phyloP scores from a whole-genome alignment of 306 rosid genomes.

The Cotoneaster glaucophyllus region DNA sequence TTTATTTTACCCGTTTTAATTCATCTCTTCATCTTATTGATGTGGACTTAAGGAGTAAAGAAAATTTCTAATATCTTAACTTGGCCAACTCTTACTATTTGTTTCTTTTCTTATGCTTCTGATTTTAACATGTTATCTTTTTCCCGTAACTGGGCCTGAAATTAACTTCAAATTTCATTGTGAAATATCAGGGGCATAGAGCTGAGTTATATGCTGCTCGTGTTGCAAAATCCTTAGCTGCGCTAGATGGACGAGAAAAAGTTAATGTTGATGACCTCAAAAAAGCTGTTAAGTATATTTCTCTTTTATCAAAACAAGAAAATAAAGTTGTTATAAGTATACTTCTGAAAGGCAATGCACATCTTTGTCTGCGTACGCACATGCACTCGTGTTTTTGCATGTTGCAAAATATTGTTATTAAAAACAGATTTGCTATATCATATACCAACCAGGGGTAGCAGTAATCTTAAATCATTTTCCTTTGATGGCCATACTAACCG shows the following conservation, averaged over 20 bases:
- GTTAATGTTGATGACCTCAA: constrained; percentile 86
- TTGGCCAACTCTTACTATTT: not conserved
- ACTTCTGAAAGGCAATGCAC: constrained; percentile 21
- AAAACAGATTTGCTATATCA: not conserved
- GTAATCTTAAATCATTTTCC: not conserved
- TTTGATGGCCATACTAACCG: not conserved
- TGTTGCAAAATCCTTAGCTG: constrained; percentile 91
- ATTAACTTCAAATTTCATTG: constrained; percentile 10
- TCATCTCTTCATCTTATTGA: not conserved
- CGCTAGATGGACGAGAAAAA: constrained; percentile 93
- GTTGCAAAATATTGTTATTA: not conserved
- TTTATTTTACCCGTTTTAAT: not conserved
- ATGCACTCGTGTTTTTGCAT: not conserved
- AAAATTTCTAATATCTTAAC: not conserved
- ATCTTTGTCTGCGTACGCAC: not conserved
- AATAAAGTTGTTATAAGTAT: constrained; percentile 39
- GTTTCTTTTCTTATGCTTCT: not conserved
- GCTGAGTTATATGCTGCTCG: constrained; percentile 96
- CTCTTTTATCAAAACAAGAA: not conserved
- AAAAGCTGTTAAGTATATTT: constrained; percentile 76
- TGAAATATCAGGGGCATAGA: constrained; percentile 84
- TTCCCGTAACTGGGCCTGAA: not conserved
- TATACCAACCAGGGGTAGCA: not conserved
- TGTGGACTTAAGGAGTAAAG: too few relatives aligned
- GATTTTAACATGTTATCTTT: not conserved